A percentile compares a stretch with the other conserved stretches of the same genome.
Evolutionary conservation across 2,329 filamentous ascomycete genomes (phyloP).

Genomic region (Massarina eburnea): DNA sequence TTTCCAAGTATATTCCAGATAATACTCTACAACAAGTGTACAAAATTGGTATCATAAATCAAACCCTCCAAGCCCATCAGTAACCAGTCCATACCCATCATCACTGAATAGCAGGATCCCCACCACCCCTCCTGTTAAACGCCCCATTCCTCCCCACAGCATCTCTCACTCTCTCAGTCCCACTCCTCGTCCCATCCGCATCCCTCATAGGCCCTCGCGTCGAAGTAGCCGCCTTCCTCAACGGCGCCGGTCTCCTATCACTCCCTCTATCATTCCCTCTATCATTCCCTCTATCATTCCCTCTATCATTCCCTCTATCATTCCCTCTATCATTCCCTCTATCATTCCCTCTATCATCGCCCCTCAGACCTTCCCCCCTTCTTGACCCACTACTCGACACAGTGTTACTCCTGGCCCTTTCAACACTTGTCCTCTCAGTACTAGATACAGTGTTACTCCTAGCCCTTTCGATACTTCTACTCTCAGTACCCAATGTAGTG

Average conservation of each 20-base stretch:
- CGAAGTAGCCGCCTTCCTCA: conserved; percentile 10
- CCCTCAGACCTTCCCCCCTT: not conserved
- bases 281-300: not conserved
- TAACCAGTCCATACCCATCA: too few relatives aligned
- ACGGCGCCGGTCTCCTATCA: conserved; percentile 10
- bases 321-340: not conserved
- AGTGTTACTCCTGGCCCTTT: conserved; percentile 3
- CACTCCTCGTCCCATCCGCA: not conserved
- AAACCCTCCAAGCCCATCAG: not conserved
- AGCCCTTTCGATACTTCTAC: not conserved
- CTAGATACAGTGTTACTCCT: too few relatives aligned
- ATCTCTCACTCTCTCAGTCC: not conserved
- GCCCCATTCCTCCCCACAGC: not conserved
- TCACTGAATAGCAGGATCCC: not conserved
- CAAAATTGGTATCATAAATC: not conserved
- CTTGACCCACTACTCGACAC: not conserved
- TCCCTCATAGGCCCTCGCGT: not conserved
- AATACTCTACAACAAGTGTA: not conserved
- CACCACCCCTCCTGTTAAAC: not conserved
- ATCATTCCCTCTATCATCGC: not conserved
- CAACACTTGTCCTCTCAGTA: not conserved
- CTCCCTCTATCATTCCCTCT: not conserved
- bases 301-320: conserved; percentile 7
- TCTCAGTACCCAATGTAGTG: not conserved
- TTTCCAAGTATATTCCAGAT: too few relatives aligned